Evolutionary conservation across 805 yeast genomes (phyloP), one percentile per base, ranked within the genome.

Genomic region (Saccharomyces mikatae): DNA sequence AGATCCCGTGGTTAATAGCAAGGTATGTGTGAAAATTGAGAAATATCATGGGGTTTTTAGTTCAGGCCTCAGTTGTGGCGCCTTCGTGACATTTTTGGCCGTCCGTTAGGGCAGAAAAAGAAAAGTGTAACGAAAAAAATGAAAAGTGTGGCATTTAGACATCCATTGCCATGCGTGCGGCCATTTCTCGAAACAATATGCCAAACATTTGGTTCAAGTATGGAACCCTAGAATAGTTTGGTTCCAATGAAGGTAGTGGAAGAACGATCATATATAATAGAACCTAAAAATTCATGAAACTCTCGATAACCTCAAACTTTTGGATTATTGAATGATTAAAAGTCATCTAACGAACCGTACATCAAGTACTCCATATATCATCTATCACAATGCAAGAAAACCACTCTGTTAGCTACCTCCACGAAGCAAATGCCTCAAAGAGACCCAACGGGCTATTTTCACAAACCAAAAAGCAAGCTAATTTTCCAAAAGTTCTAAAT

Each of bases 21-120:
- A 9, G 13, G 9, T 17, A 9, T 11, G 22, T 2, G 13, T 32
- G 9, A 13, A 11, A 22, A 26, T 48, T 13, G 21, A 29, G 22
- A 27, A 48, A 22, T 46, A 21, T 17, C 41, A 41, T 26, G 24
- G 47, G 27, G 24, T 17, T 36, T 36, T 41, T 26, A 17, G 32
- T 26, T 28, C 17, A 24, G 51, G 51, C 51, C 51, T 46, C 27
- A 48, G 51, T 41, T 48, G 41, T 28, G 36, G 32, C 28, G 29
- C 22, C 11, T 48, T 11, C 17, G 44, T 36, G 24, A 24, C 41
- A 17, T 36, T 36, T 36, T 36, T 3, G 13, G 22, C 44, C 22
- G 10, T 36, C 44, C 24, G 44, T 10, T n/a, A 36, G 24, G 5
- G 17, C 24, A 36, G 24, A 36, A 36, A 36, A 36, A 17, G 22